These are phyloP conservation scores for Tolypocladium ovalisporum DNA, from an alignment of 2,329 filamentous ascomycete species.

Conservation along the genomic window DNA sequence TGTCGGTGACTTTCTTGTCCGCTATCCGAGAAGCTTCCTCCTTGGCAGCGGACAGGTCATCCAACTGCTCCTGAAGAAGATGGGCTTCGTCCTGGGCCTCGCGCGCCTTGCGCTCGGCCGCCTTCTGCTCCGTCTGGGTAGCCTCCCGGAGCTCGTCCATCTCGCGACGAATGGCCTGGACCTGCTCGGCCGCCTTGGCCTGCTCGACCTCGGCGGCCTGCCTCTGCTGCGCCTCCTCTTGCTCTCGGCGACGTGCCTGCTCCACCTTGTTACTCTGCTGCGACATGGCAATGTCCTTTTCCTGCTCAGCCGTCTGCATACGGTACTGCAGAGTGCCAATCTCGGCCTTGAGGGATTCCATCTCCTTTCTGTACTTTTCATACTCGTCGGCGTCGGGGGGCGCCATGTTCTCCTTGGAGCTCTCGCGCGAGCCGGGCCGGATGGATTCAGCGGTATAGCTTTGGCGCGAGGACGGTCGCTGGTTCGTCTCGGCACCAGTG, in stretches of 20 bases:
- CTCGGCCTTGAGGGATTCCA: conserved; percentile 80
- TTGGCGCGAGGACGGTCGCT: conserved; percentile 28
- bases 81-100: conserved; percentile 65
- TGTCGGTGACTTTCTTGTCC: conserved; percentile 43
- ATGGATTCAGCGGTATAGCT: conserved; percentile 27
- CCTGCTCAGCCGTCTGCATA: conserved; percentile 75
- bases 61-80: conserved; percentile 66
- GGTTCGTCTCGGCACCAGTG: conserved; percentile 35
- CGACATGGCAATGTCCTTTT: conserved; percentile 68
- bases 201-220: conserved; percentile 48
- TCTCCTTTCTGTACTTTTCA: conserved; percentile 43
- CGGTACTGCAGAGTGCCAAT: conserved; percentile 82
- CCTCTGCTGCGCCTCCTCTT: conserved; percentile 67
- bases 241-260: conserved; percentile 68
- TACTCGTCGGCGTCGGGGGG: conserved; percentile 48
- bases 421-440: conserved; percentile 41
- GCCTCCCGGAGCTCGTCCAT: conserved; percentile 39
- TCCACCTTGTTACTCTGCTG: conserved; percentile 77
- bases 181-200: conserved; percentile 35
- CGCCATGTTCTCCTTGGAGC: conserved; percentile 48
- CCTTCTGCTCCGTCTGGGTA: conserved; percentile 45
- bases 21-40: conserved; percentile 58
- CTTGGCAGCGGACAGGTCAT: conserved; percentile 53
- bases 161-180: conserved; percentile 39
- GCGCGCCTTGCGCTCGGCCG: conserved; percentile 57